A percentile compares a stretch with the other conserved stretches of the same genome.
Conservation (phyloP, 2,329 filamentous ascomycete genomes). For the Aspergillus nomiae region DNA sequence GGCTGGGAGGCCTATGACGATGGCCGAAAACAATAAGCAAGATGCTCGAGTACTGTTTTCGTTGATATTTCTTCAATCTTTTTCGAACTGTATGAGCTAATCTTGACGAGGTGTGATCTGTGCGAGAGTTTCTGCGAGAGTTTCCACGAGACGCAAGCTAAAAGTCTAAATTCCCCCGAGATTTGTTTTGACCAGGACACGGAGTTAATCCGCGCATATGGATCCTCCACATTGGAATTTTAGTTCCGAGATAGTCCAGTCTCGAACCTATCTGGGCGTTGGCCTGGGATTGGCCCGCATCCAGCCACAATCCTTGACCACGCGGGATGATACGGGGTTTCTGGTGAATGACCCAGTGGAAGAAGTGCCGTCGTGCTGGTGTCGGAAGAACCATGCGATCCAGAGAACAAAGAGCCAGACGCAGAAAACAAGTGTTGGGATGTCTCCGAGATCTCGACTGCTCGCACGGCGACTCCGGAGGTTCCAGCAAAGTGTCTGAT, state of each 20-base stretch:
- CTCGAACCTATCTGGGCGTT: not conserved
- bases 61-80: not conserved
- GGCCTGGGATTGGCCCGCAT: not conserved
- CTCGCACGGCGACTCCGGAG: not conserved
- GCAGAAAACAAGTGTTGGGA: not conserved
- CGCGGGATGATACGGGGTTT: not conserved
- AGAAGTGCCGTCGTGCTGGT: not conserved
- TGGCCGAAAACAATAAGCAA: not conserved
- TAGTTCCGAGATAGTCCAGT: not conserved
- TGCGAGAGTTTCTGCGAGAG: not conserved
- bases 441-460: not conserved
- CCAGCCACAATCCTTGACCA: not conserved
- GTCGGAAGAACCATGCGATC: not conserved
- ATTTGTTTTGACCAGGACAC: not conserved
- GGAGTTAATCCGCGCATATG: not conserved
- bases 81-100: too few species aligned
- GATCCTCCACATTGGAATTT: not conserved
- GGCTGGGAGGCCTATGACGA: not conserved
- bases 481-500: not conserved
- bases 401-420: not conserved
- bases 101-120: not conserved
- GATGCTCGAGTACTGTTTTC: not conserved
- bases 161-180: not conserved
- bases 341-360: not conserved
- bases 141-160: not conserved